Percentiles rank a stretch among this genome's conserved stretches.
phyloP scores from a whole-genome alignment of 1,284 basidiomycete genomes.

The Inonotus hispidus region DNA sequence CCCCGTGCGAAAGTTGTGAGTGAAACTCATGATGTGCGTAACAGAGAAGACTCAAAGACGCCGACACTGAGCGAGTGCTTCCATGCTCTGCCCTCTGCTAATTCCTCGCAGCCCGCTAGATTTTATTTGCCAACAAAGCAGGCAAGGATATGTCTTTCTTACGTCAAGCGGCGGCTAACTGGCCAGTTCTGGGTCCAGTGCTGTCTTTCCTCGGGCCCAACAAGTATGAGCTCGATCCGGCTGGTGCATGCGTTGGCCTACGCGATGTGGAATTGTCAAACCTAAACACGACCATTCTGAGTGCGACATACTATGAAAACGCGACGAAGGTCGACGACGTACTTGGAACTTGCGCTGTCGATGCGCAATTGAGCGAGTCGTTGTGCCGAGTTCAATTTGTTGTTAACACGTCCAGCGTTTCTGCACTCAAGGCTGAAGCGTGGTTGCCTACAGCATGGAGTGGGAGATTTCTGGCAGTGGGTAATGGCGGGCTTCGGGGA shows the following conservation, averaged over 20 bases:
- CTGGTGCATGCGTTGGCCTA: slow-evolving; percentile 2
- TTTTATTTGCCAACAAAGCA: no score
- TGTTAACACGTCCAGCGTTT: slow-evolving; percentile 13
- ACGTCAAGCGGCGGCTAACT: no score
- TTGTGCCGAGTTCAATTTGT: slow-evolving; percentile 15
- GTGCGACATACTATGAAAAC: slow-evolving; percentile 4
- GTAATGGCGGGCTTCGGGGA: slow-evolving; percentile 17
- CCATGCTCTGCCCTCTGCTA: no score
- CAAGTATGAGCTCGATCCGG: slow-evolving; percentile 5
- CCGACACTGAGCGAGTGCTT: no score
- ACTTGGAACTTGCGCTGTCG: not conserved
- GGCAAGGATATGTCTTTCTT: no score
- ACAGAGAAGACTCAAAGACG: no score
- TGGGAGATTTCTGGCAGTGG: slow-evolving; percentile 16
- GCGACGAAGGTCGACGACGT: not conserved
- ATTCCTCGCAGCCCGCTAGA: no score
- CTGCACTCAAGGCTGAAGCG: slow-evolving; percentile 11
- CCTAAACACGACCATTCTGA: slow-evolving; percentile 10
- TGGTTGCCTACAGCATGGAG: slow-evolving; percentile 17
- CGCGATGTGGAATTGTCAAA: not conserved
- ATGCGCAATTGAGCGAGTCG: slow-evolving; percentile 3
- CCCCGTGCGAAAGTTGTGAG: no score
- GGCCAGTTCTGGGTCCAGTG: no score
- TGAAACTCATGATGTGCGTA: no score
- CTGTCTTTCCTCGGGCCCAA: no score